phyloP scores from a whole-genome alignment of 179 eudicot genomes.

The Amaranthus tricolor region DNA sequence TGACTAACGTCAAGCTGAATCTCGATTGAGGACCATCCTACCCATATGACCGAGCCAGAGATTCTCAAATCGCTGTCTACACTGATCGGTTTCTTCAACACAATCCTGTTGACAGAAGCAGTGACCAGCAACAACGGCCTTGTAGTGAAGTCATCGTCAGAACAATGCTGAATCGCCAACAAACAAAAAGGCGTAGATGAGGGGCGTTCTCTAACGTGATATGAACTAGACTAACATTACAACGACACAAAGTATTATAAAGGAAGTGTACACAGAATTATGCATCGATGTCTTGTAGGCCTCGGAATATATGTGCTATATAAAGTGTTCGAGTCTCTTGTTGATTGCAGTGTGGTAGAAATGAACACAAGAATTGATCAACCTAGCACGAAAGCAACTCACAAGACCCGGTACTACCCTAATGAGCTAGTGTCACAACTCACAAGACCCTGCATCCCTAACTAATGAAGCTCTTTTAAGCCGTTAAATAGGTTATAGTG shows the following conservation, averaged over 20 bases:
- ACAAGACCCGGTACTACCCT: too few species aligned
- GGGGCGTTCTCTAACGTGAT: neutral
- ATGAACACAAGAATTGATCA: neutral
- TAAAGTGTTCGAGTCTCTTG: neutral
- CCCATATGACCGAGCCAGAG: slow-evolving; percentile 95
- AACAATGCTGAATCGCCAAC: slow-evolving; percentile 68
- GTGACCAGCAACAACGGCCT: slow-evolving; percentile 87
- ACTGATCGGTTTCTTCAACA: slow-evolving; percentile 78
- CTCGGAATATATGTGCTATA: neutral
- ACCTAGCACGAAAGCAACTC: too few species aligned
- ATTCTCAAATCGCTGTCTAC: slow-evolving; percentile 74
- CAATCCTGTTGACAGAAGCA: slow-evolving; percentile 95
- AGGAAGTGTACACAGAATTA: neutral
- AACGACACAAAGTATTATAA: neutral
- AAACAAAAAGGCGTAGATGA: neutral
- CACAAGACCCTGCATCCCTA: too few species aligned
- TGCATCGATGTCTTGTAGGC: neutral
- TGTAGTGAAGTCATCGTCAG: slow-evolving; percentile 83
- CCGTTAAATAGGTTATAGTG: neutral
- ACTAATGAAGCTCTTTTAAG: neutral
- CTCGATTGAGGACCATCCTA: slow-evolving; percentile 89
- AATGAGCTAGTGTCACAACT: too few species aligned
- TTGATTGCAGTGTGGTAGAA: neutral
- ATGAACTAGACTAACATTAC: neutral
- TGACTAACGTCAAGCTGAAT: slow-evolving; percentile 86